Evolutionary conservation across 2,329 filamentous ascomycete species (phyloP).

Genomic region (Cercospora zeae-maydis): DNA sequence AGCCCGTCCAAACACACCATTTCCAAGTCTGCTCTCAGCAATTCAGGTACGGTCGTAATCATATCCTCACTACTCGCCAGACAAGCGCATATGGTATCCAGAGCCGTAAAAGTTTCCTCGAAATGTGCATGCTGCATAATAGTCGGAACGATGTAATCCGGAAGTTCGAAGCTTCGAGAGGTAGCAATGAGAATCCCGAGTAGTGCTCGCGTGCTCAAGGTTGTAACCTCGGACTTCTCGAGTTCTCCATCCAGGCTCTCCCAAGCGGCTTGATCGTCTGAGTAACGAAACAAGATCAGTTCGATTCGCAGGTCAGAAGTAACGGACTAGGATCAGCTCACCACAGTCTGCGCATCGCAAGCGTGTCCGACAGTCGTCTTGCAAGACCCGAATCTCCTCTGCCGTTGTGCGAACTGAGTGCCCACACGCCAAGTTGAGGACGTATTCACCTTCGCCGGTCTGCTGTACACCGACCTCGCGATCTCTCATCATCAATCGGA

Average conservation of each 20-base stretch:
- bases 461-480: background rate
- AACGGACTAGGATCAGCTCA: background rate
- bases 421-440: slow-evolving; percentile 3
- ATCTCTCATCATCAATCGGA: background rate
- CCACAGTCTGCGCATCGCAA: slow-evolving; percentile 3
- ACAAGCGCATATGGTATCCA: background rate
- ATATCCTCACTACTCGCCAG: background rate
- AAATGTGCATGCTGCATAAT: slow-evolving; percentile 6
- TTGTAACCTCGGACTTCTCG: background rate
- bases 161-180: slow-evolving; percentile 9
- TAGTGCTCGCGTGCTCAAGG: background rate
- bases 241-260: slow-evolving; percentile 4
- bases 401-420: background rate
- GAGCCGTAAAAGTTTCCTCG: slow-evolving; percentile 8
- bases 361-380: background rate
- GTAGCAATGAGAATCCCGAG: background rate
- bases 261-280: slow-evolving; percentile 9
- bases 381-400: background rate
- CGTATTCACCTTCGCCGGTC: background rate
- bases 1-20: background rate
- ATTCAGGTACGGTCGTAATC: background rate
- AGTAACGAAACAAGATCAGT: background rate
- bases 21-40: background rate
- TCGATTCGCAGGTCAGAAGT: background rate
- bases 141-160: background rate